Evolutionary conservation across 805 yeast genomes (phyloP), one percentile per base, ranked within the genome.

Genomic region (Zygosaccharomyces siamensis): DNA sequence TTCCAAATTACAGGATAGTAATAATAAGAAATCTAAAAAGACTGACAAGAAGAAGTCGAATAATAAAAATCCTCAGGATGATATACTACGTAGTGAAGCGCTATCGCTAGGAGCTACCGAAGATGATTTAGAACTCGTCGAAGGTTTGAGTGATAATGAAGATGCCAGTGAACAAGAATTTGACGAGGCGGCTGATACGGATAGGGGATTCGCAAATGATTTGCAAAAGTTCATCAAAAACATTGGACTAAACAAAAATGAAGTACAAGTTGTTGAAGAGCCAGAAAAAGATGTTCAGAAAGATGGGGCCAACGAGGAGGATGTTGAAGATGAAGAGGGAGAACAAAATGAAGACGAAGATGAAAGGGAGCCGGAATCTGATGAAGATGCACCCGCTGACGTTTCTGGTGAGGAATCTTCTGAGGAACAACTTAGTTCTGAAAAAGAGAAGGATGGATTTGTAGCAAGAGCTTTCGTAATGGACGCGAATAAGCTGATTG

Each of bases 31-130:
- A 12, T 35, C 55, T 24, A 59, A 55, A 47, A 57, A 51, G 26
- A 55, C 57, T 14, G 61, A 59, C 45, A 57, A 58, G 49, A 54
- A 53, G 47, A 55, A 58, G 18, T 60, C 59, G 45, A 56, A 58
- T 41, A 57, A 52, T 44, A 53, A 51, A 46, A 51, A 60, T 31
- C 53, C 55, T 47, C 60, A 58, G 42, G 59, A 64, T 31, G 67
- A 63, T 7, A 30, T 53, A 2, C 64, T 87, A 43, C 81, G 85
- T 56, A 79, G 81, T 51, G 95, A 85, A 69, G 95, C 95, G 2
- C 64, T 83, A 11, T 83, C 82, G 20, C 69, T 90, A 26, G 97
- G 97, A 30, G 98, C 97, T 18, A 76, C 88, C 12, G 93, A 86
- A 56, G 90, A 82, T 20, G 97, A 89, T 64, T 63, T 90, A 40